Evolutionary conservation across 2,329 filamentous ascomycete species (phyloP), one percentile per base, ranked within the genome.

Genomic region (Nigrospora oryzae): DNA sequence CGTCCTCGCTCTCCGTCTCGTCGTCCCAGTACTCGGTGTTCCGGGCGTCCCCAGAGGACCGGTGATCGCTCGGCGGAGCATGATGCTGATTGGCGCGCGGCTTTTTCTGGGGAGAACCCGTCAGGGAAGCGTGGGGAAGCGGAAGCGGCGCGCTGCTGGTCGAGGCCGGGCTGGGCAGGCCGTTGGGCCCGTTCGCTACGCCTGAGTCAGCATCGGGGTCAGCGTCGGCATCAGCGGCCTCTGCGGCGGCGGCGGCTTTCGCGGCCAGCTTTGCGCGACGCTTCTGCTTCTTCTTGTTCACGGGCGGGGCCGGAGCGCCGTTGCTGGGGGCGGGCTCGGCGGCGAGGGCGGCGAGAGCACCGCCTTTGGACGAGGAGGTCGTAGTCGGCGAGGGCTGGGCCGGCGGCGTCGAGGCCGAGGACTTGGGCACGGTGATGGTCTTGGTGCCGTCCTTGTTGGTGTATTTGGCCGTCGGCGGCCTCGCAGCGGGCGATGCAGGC

Each of bases 241-340:
- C 67, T 36, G 71, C 60, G 50, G 70, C 69, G 31, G 73, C 73
- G 38, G 75, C 79, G 30, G 78, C 78, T 59, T 84, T 79, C 49
- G 83, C 84, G 31, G 87, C 85, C 32, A 85, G 86, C 66, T 96
- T 96, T 60, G 87, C 84, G 53, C 90, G 80, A 54, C 90, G 81
- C 74, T 95, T 96, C 65, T 93, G 86, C 73, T 96, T 97, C 74
- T 96, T 96, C 61, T 87, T 82, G 67, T 95, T 96, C 42, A 90
- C 84, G 10, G 73, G 59, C 38, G 70, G 71, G 38, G 71, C 67
- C 39, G 64, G 55, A 23, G 53, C 46, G 47, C 46, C 49, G 47
- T 59, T 54, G 51, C 54, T 51, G 48, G 54, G 57, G 49, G 56
- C 56, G 46, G 58, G 55, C 15, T 54, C 47, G 48, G 47, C 49